Conservation (phyloP, 2,329 filamentous ascomycete species). For the Exophiala dermatitidis region DNA sequence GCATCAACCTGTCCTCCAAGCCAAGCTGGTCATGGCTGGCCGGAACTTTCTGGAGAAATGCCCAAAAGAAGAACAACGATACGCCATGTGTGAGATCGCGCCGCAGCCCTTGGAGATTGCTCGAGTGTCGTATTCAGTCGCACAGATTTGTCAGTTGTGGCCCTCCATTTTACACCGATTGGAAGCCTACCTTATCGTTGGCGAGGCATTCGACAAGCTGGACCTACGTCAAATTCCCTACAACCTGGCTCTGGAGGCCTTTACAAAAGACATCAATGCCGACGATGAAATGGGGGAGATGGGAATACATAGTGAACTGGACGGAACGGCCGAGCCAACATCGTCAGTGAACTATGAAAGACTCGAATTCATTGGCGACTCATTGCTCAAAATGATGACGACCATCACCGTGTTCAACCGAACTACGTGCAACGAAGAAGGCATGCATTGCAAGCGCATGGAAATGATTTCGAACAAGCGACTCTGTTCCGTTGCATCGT, state of each 20-base stretch:
- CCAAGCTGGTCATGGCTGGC: slow-evolving; percentile 65
- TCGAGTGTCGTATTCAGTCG: slow-evolving; percentile 62
- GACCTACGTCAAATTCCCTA: slow-evolving; percentile 55
- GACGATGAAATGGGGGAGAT: slow-evolving; percentile 55
- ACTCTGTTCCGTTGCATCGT: slow-evolving; percentile 67
- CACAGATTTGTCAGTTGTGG: slow-evolving; percentile 65
- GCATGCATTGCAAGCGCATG: slow-evolving; percentile 89
- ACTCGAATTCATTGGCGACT: slow-evolving; percentile 87
- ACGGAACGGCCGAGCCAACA: slow-evolving; percentile 24
- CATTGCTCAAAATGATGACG: slow-evolving; percentile 91
- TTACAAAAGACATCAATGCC: slow-evolving; percentile 89
- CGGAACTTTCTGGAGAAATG: slow-evolving; percentile 73
- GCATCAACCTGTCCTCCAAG: slow-evolving; percentile 74
- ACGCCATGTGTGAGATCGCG: slow-evolving; percentile 57
- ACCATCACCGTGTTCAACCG: slow-evolving; percentile 77
- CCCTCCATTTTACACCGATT: slow-evolving; percentile 79
- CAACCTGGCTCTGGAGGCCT: slow-evolving; percentile 70
- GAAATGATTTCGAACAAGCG: slow-evolving; percentile 84
- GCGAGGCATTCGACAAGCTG: slow-evolving; percentile 64
- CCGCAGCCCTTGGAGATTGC: slow-evolving; percentile 72
- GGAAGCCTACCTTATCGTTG: slow-evolving; percentile 70
- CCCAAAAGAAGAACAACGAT: slow-evolving; percentile 45
- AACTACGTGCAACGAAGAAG: slow-evolving; percentile 70
- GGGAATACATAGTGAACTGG: not conserved
- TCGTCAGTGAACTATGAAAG: slow-evolving; percentile 96